Percentiles rank a stretch among this genome's conserved stretches.
Evolutionary conservation across 2,329 filamentous ascomycete species (phyloP).

Genomic region (Fusarium keratoplasticum): DNA sequence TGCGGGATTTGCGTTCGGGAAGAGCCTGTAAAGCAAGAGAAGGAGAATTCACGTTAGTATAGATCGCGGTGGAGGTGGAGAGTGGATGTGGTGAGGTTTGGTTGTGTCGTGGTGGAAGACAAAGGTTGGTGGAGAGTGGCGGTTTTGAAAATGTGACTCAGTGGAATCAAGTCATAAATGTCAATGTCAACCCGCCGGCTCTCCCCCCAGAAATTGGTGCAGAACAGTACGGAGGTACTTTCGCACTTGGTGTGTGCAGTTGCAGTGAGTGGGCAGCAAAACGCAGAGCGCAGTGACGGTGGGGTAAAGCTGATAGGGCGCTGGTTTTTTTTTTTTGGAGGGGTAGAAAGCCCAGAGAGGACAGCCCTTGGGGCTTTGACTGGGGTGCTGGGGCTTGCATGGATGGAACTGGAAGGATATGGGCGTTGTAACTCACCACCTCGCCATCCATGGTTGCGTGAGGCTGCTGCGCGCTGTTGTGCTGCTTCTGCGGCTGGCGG

Average conservation of each 20-base stretch:
- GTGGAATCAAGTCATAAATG: slow-evolving; percentile 26
- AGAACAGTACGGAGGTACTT: slow-evolving; percentile 38
- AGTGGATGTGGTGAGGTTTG: background rate
- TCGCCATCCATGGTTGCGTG: slow-evolving; percentile 42
- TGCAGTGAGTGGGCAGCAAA: slow-evolving; percentile 21
- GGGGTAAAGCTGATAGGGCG: slow-evolving; percentile 28
- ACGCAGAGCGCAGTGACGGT: background rate
- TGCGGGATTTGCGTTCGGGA: slow-evolving; percentile 78
- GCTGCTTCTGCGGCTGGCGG: slow-evolving; percentile 8
- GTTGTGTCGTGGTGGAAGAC: slow-evolving; percentile 8
- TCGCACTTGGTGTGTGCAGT: slow-evolving; percentile 20
- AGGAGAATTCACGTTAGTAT: slow-evolving; percentile 31
- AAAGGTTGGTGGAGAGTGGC: slow-evolving; percentile 32
- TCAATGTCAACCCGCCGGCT: slow-evolving; percentile 35
- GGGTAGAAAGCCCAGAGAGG: slow-evolving; percentile 29
- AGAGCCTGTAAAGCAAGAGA: slow-evolving; percentile 38
- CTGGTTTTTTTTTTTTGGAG: slow-evolving; percentile 40
- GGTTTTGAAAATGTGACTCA: slow-evolving; percentile 46
- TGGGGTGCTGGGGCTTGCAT: background rate
- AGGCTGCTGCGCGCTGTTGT: slow-evolving; percentile 23
- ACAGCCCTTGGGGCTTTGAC: slow-evolving; percentile 3
- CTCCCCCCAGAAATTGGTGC: slow-evolving; percentile 33
- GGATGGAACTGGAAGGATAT: background rate
- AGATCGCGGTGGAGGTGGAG: slow-evolving; percentile 9
- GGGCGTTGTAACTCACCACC: slow-evolving; percentile 38